Base-by-base conservation (phyloP, 805 yeast species). In the Hanseniaspora hatyaiensis region DNA sequence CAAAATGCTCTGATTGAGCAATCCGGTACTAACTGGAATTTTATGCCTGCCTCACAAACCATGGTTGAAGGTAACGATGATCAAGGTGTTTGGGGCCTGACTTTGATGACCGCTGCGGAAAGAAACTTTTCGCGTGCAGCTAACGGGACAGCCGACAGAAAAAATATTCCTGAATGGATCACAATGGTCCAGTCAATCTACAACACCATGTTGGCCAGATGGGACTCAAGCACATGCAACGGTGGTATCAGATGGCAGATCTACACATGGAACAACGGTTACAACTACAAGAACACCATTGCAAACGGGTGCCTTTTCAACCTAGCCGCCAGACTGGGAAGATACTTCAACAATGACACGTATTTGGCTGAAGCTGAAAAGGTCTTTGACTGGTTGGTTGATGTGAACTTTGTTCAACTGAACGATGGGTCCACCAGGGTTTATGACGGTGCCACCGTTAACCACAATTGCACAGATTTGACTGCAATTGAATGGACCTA, bases 161-260 rank as follows among this genome's bases (percentile, higher is more conserved):
- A 42, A 40, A 37, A 54, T 20, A 49, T 38, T 33, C 86, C 86
- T 15, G 75, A 75, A 50, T 89, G 96, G 96, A 70, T 86, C 28
- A 73, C 77, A 46, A 67, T 88, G 59, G 83, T 94, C 0, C 94
- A 86, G 65, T 94, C 95, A 2, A 82, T 85, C 13, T 89, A 81
- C 67, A 85, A 88, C 62, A 81, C 94, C 30, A 88, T 89, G 95
- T 78, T 83, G 33, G 65, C 70, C 26, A 75, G 96, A 62, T 89
- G 97, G 98, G 96, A 88, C 62, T 60, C 56, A 3, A 58, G 68
- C 48, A 41, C 60, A 4, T 89, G 98, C 66, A 74, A 71, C 37
- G 97, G 98, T 51, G 97, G 98, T 1, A 66, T 89, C 52, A 72
- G 96, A 64, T 89, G 97, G 97, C 97, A 89, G 68, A 89, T 89